phyloP scores from a whole-genome alignment of 768 basidiomycete genomes.

The Chalciporus pseudorubinellus region DNA sequence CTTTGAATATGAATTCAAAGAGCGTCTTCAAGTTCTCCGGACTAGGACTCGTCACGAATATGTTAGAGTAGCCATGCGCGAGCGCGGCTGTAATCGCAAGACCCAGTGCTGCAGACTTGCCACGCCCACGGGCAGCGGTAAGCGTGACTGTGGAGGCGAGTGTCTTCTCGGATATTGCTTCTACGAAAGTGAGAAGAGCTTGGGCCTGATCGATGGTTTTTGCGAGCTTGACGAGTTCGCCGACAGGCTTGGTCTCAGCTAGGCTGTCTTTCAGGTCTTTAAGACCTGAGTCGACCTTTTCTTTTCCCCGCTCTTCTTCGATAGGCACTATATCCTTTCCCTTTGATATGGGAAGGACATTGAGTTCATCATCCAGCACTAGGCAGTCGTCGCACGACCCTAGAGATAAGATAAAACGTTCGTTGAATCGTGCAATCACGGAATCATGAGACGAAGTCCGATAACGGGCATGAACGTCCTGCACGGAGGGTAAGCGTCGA shows the following conservation, averaged over 20 bases:
- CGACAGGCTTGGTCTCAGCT: constrained; percentile 80
- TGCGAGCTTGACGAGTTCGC: constrained; percentile 85
- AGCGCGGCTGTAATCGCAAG: constrained; percentile 91
- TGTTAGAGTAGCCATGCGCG: constrained; percentile 92
- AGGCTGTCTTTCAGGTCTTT: constrained; percentile 76
- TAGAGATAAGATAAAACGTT: constrained; percentile 96
- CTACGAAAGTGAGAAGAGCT: constrained; percentile 91
- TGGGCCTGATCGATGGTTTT: constrained; percentile 95
- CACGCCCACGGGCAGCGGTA: constrained; percentile 92
- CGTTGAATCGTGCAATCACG: constrained; percentile 94
- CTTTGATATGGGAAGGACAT: constrained; percentile 92
- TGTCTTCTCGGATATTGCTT: constrained; percentile 90
- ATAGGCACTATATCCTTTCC: constrained; percentile 88
- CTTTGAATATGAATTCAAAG: constrained; percentile 98
- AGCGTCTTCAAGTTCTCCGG: constrained; percentile 97
- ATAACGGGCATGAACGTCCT: constrained; percentile 97
- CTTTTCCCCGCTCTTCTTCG: constrained; percentile 48
- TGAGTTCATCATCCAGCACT: constrained; percentile 95
- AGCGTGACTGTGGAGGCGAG: constrained; percentile 92
- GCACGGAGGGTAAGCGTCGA: not conserved
- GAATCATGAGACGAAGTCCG: constrained; percentile 87
- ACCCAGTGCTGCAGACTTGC: constrained; percentile 96
- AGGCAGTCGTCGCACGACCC: constrained; percentile 91
- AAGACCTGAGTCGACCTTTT: constrained; percentile 60
- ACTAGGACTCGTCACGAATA: constrained; percentile 96